Evolutionary conservation across 306 rosid species (phyloP), one percentile per base, ranked within the genome.

Genomic region (Trifolium repens): DNA sequence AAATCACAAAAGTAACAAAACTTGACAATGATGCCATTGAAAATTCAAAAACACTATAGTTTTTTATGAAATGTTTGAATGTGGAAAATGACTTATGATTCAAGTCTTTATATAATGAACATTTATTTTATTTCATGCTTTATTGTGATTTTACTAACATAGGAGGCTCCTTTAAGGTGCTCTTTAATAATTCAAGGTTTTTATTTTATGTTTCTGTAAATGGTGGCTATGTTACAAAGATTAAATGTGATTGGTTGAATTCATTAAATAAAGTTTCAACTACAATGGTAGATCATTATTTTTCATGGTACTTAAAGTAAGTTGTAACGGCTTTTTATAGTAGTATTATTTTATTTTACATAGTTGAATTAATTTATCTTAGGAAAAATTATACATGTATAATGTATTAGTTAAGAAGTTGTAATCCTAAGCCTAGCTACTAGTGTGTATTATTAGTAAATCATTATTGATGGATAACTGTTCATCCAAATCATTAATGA

Each of bases 21-120:
- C 71, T 32, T 70, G 80, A 73, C 30, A 43, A 16, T 14, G 1
- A 61, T 14, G 74, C 78, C 85, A 84, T 84, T 71, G 74, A 68
- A 43, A 49, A 55, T 22, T 64, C 35, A 32, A 32, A 17, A 63
- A 19, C 35, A 42, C 49, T 74, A 13, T 9, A 3, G 39, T 24
- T 73, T 73, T 15, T 1, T 1, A 58, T 17, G 64, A 26, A 19
- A 14, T 32, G 9, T 61, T 8, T 61, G 43, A 54, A 32, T 50
- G 61, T 73, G 73, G 74, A 74, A 64, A 2, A 27, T 14, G 43
- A 50, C 2, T 0, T 11, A 16, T 35, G 39, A 65, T 71, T 49
- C 68, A 49, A 27, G 74, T 14, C 40, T 73, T 84, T 80, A 80
- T 80, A 79, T 83, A 76, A 46, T 67, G 73, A 71, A 12, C 0